phyloP scores from a whole-genome alignment of 2,329 filamentous ascomycete genomes.

The Aaosphaeria arxii region DNA sequence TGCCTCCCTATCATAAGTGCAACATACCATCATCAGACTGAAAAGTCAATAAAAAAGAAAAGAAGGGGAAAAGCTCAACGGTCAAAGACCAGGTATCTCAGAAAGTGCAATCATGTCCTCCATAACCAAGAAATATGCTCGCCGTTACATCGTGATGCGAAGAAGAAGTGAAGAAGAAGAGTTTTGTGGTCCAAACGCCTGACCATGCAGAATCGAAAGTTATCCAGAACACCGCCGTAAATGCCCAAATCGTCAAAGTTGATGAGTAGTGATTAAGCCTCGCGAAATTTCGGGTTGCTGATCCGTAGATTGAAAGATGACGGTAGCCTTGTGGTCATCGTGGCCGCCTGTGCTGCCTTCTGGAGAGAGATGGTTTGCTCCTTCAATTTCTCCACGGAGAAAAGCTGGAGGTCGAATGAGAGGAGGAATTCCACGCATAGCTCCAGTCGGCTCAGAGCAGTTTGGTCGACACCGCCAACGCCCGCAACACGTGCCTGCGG shows the following conservation, averaged over 20 bases:
- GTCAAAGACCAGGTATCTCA: too few species aligned
- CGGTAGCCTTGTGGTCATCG: slow-evolving; percentile 30
- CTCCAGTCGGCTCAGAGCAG: slow-evolving; percentile 79
- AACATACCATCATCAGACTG: too few species aligned
- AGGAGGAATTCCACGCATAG: slow-evolving; percentile 61
- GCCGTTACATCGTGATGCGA: too few species aligned
- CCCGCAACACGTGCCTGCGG: slow-evolving; percentile 78
- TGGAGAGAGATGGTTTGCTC: slow-evolving; percentile 34
- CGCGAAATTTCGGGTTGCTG: slow-evolving; percentile 20
- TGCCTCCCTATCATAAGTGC: too few species aligned
- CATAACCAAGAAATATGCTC: too few species aligned
- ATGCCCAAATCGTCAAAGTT: neutral
- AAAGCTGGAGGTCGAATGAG: slow-evolving; percentile 40
- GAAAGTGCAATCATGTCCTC: too few species aligned
- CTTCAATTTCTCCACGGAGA: slow-evolving; percentile 31
- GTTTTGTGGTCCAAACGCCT: too few species aligned
- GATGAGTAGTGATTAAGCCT: neutral
- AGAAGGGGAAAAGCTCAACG: too few species aligned
- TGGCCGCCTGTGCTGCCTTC: slow-evolving; percentile 38
- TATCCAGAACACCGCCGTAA: too few species aligned
- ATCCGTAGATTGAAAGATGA: slow-evolving; percentile 31
- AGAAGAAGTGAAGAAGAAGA: too few species aligned
- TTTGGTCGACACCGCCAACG: slow-evolving; percentile 82
- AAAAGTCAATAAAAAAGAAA: too few species aligned
- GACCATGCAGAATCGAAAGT: too few species aligned